Percentiles rank a stretch among this genome's conserved stretches.
Evolutionary conservation across 257 asterid genomes (phyloP).

Genomic region (Galeopsis tetrahit): DNA sequence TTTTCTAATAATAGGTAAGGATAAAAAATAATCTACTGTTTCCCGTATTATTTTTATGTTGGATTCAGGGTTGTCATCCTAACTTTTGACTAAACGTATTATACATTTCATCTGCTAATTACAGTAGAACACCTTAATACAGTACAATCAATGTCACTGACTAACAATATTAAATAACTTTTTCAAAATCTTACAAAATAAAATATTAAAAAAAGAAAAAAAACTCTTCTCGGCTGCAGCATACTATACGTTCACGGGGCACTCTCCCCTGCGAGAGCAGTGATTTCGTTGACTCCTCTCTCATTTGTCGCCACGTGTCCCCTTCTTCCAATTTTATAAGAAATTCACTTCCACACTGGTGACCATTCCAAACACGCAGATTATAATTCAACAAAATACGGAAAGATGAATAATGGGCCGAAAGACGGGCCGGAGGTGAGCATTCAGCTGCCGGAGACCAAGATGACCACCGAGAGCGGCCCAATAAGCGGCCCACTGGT

Average conservation of each 20-base stretch:
- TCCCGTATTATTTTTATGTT: too few species aligned
- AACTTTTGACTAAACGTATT: too few species aligned
- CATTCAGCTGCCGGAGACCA: constrained; percentile 68
- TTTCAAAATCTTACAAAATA: too few species aligned
- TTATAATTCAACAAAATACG: not conserved
- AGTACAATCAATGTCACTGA: too few species aligned
- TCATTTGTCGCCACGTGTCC: constrained; percentile 43
- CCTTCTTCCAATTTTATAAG: constrained; percentile 25
- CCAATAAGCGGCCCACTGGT: constrained; percentile 39
- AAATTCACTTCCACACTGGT: constrained; percentile 22
- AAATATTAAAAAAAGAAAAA: not conserved
- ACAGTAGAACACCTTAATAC: too few species aligned
- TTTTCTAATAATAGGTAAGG: too few species aligned
- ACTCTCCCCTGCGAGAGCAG: constrained; percentile 5
- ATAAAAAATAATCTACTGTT: too few species aligned
- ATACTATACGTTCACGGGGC: constrained; percentile 46
- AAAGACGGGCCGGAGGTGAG: constrained; percentile 49
- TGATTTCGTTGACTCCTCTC: constrained; percentile 29
- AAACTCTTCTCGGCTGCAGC: constrained; percentile 4
- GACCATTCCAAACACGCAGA: constrained; percentile 21
- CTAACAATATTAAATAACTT: too few species aligned
- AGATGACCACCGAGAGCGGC: constrained; percentile 43
- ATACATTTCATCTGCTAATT: too few species aligned
- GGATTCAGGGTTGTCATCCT: too few species aligned
- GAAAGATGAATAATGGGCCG: constrained; percentile 44